Percentiles rank a stretch among this genome's conserved stretches.
Conservation (phyloP, 345 rosid species). For the Brassica carinata region DNA sequence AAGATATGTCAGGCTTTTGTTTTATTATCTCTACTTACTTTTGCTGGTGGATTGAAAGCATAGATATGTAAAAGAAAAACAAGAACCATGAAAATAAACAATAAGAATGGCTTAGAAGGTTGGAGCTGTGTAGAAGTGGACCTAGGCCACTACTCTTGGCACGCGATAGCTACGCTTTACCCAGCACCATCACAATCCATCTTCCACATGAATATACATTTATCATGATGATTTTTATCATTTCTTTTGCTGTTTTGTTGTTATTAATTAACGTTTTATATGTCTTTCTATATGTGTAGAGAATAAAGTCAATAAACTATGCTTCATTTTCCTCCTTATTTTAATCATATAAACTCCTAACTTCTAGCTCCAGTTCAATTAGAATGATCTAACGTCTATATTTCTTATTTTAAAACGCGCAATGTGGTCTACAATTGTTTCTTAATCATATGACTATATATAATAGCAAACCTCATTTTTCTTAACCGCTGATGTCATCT, state of each 20-base stretch:
- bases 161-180: constrained; percentile 42
- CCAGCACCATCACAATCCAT: constrained; percentile 43
- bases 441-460: background rate
- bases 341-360: background rate
- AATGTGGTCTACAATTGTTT: constrained; percentile 20
- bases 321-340: background rate
- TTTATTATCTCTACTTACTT: background rate
- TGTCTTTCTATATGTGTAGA: background rate
- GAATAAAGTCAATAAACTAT: background rate
- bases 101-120: constrained; percentile 25
- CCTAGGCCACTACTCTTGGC: constrained; percentile 39
- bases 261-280: background rate
- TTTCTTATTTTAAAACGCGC: background rate
- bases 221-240: background rate
- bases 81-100: background rate
- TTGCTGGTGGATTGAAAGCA: constrained; percentile 2
- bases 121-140: constrained; percentile 47
- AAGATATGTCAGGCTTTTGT: constrained; percentile 35
- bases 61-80: background rate
- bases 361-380: constrained; percentile 6
- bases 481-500: too few species aligned
- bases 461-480: too few species aligned
- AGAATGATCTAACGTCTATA: constrained; percentile 12
- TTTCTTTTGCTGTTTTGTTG: constrained; percentile 19
- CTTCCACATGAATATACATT: constrained; percentile 33